Evolutionary conservation across 805 yeast species (phyloP), one percentile per base, ranked within the genome.

Genomic region (Isabelozyma rhagii): DNA sequence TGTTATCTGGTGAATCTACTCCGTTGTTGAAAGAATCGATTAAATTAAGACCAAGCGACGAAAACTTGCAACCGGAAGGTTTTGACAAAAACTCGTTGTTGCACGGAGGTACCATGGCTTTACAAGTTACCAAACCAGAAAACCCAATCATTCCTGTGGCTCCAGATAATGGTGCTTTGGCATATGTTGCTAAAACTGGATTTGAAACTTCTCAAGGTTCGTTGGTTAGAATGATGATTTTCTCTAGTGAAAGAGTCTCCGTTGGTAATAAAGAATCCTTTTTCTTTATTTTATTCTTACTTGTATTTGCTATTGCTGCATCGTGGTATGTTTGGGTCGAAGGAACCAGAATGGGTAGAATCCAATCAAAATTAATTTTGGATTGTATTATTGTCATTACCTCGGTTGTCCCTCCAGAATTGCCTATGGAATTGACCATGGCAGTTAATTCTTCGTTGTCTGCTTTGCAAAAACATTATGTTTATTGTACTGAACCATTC

Each of bases 361-460:
- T 89, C 60, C 96, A 93, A 69, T 88, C 96, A 48, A 93, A 93
- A 71, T 81, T 94, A 68, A 85, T 94, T 56, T 80, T 94, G 63
- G 98, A 94, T 71, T 94, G 99, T 84, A 87, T 94, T 56, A 81
- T 94, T 63, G 96, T 94, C 59, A 82, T 94, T 60, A 94, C 99
- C 15, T 92, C 98, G 46, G 99, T 94, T 55, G 99, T 94, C 40
- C 99, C 99, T 38, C 99, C 99, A 41, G 99, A 94, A 73, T 80
- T 94, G 58, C 99, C 99, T 51, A 94, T 94, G 98, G 99, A 94
- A 75, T 80, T 94, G 60, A 94, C 99, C 11, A 86, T 94, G 93
- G 98, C 99, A 52, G 99, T 94, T 40, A 94, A 94, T 71, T 80
- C 88, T 39, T 92, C 98, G 6, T 77, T 94, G 66, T 83, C 91